Percentiles rank a stretch among this genome's conserved stretches.
Conservation (phyloP, 2,329 filamentous ascomycete species). For the Colletotrichum horii region DNA sequence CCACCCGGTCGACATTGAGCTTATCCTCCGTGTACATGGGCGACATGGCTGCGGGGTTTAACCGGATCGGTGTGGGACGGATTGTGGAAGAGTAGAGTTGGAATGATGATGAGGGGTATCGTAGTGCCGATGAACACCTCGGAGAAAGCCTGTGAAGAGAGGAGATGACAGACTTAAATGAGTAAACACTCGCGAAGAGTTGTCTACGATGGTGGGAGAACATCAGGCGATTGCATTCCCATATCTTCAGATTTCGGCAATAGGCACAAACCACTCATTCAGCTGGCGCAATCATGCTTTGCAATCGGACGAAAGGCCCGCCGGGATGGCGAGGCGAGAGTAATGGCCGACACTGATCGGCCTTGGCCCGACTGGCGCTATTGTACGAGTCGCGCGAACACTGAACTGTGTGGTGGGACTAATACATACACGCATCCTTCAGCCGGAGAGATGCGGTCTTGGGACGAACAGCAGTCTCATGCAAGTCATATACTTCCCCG, state of each 20-base stretch:
- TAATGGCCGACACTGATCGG: neutral
- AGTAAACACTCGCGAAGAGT: neutral
- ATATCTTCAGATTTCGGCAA: neutral
- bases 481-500: neutral
- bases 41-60: conserved; percentile 19
- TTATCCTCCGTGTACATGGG: conserved; percentile 18
- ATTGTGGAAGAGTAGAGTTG: neutral
- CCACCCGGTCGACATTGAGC: conserved; percentile 53
- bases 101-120: neutral
- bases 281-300: neutral
- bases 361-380: conserved; percentile 11
- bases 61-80: neutral
- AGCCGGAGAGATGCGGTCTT: neutral
- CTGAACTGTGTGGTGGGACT: neutral
- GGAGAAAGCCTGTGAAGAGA: neutral
- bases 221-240: conserved; percentile 4
- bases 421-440: neutral
- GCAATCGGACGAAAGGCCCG: neutral
- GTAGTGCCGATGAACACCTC: neutral
- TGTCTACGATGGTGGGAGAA: neutral
- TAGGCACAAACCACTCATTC: neutral
- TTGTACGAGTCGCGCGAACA: neutral
- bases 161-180: neutral
- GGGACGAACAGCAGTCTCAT: conserved; percentile 1
- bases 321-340: neutral